A percentile compares a stretch with the other conserved stretches of the same genome.
Conservation (phyloP, 2,329 filamentous ascomycete species). For the Mollisia scopiformis region DNA sequence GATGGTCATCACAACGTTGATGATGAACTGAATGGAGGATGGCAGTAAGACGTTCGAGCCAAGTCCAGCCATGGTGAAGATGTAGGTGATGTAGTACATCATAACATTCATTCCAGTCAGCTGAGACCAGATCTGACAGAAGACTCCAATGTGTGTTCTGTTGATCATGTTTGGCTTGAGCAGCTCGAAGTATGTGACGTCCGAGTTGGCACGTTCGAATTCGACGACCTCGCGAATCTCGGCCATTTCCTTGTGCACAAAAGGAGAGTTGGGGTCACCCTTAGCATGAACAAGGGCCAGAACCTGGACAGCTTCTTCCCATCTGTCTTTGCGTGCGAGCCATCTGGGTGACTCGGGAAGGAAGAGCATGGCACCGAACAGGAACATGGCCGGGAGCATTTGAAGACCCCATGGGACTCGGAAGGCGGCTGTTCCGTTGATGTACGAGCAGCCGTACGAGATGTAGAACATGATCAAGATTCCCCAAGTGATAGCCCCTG, state of each 20-base stretch:
- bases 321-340: slow-evolving; percentile 64
- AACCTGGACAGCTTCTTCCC: slow-evolving; percentile 56
- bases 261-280: slow-evolving; percentile 65
- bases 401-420: slow-evolving; percentile 67
- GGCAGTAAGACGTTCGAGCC: slow-evolving; percentile 63
- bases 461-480: slow-evolving; percentile 63
- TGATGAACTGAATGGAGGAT: slow-evolving; percentile 74
- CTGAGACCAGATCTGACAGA: slow-evolving; percentile 77
- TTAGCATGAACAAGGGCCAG: slow-evolving; percentile 58
- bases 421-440: slow-evolving; percentile 60
- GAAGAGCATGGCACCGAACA: slow-evolving; percentile 61
- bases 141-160: slow-evolving; percentile 71
- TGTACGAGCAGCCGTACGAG: slow-evolving; percentile 64
- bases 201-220: slow-evolving; percentile 70
- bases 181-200: slow-evolving; percentile 73
- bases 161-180: slow-evolving; percentile 76
- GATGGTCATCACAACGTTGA: slow-evolving; percentile 80
- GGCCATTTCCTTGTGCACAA: slow-evolving; percentile 68
- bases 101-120: slow-evolving; percentile 77
- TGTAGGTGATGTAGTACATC: slow-evolving; percentile 62
- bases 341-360: slow-evolving; percentile 66
- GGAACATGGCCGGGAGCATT: slow-evolving; percentile 60
- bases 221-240: slow-evolving; percentile 80
- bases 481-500: slow-evolving; percentile 64
- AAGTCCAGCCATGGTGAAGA: slow-evolving; percentile 73